phyloP scores from a whole-genome alignment of 148 eudicot genomes.

The Polygonum maritimum region DNA sequence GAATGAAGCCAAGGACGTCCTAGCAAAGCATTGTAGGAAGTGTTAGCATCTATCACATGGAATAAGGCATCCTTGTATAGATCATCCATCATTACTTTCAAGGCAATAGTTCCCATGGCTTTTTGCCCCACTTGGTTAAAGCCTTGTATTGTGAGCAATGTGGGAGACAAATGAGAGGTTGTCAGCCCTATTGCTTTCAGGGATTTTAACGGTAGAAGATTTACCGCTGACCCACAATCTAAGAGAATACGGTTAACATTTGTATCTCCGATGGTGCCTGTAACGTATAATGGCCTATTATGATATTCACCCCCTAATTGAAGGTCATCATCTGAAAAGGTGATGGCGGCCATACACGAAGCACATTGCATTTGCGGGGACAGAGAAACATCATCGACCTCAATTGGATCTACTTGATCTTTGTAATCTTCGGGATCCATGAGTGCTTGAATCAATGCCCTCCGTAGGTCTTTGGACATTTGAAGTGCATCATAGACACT shows the following conservation, averaged over 20 bases:
- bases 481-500: background rate
- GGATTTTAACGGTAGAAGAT: no score
- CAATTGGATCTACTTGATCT: background rate
- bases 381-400: background rate
- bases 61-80: no score
- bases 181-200: no score
- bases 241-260: background rate
- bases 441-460: background rate
- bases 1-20: no score
- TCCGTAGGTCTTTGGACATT: background rate
- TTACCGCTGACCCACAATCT: no score
- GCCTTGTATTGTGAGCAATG: no score
- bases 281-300: background rate
- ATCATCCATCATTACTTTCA: no score
- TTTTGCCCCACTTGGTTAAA: no score
- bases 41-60: no score
- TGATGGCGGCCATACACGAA: background rate
- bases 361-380: background rate
- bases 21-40: no score
- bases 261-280: background rate
- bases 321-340: background rate
- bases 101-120: no score
- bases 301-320: background rate
- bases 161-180: no score
- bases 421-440: background rate